phyloP scores from a whole-genome alignment of 345 rosid species.

The Sisymbrium irio region DNA sequence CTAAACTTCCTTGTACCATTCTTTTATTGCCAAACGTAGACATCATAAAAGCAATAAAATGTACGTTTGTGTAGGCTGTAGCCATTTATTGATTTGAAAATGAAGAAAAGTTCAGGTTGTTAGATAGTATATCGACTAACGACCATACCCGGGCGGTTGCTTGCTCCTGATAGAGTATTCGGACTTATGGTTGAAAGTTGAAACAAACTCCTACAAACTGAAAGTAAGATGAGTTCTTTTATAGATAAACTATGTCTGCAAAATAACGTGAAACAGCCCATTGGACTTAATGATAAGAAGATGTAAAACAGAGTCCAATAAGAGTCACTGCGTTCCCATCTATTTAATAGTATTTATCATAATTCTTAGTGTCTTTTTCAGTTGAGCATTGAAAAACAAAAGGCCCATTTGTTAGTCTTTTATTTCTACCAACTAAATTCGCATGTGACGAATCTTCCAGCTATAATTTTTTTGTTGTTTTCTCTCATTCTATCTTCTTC shows the following conservation, averaged over 20 bases:
- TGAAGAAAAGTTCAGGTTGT: not conserved
- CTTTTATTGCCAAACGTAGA: too few species aligned
- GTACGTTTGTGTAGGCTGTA: too few species aligned
- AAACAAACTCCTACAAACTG: not conserved
- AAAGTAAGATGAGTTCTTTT: not conserved
- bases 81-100: not conserved
- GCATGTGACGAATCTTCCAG: conserved; percentile 35
- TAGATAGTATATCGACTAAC: not conserved
- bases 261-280: not conserved
- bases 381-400: not conserved
- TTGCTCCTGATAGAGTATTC: not conserved
- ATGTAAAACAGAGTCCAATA: not conserved
- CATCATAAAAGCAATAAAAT: not conserved
- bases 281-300: not conserved
- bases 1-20: too few species aligned
- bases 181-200: too few species aligned
- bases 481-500: conserved; percentile 8
- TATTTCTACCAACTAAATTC: conserved; percentile 1
- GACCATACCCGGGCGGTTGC: not conserved
- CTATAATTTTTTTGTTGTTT: conserved; percentile 19
- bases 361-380: not conserved
- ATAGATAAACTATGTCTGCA: not conserved
- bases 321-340: not conserved
- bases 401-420: not conserved
- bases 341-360: not conserved